Base-by-base conservation (phyloP, 352 stramenopile species). In the Phytophthora meadii region DNA sequence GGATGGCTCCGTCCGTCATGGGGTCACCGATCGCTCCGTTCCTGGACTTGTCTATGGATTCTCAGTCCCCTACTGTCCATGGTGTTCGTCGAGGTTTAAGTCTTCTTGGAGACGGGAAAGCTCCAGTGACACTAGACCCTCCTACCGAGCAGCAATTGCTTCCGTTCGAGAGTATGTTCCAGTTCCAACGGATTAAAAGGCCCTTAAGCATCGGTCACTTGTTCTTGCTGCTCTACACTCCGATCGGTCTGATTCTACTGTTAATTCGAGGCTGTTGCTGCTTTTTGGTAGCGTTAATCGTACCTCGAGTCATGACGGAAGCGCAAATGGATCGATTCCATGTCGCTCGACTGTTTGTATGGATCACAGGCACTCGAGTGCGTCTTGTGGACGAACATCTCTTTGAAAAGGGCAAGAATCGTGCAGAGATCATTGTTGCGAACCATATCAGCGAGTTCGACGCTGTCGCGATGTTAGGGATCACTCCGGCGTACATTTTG, bases 371-470 rank as follows among this genome's bases (percentile, higher is more conserved):
- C 12, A 89, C 81, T 14, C 57, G 88, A 28, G 61, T 90, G 24
- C 50, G 54, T 9, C 58, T 87, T 4, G 42, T 78, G 11, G 63
- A 89, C 49, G 65, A 54, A 11, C 61, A 88, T 17, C 45, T 77
- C 14, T 84, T 87, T 32, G 59, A 57, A 15, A 61, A 65, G 9
- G 49, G 49, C 12, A 40, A 61, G 0, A 28, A 70, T 15, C 48
- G 66, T 32, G 63, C 71, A 0, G 66, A 81, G 17, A 81, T 92
- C 54, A 72, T 92, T 28, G 83, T 87, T n/a, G 62, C 76, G 24
- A 92, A 92, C 78, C 83, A 92, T 72, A 83, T 92, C 56, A 90
- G 81, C 37, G 83, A 92, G 74, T 88, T 92, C 42, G 83, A 89
- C 41, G 83, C 81, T 0, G 61, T 92, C 24, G 81, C 81, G 3